Percentiles rank a stretch among this genome's conserved stretches.
Evolutionary conservation across 352 stramenopile genomes (phyloP).

Genomic region (Pythium chondricola): DNA sequence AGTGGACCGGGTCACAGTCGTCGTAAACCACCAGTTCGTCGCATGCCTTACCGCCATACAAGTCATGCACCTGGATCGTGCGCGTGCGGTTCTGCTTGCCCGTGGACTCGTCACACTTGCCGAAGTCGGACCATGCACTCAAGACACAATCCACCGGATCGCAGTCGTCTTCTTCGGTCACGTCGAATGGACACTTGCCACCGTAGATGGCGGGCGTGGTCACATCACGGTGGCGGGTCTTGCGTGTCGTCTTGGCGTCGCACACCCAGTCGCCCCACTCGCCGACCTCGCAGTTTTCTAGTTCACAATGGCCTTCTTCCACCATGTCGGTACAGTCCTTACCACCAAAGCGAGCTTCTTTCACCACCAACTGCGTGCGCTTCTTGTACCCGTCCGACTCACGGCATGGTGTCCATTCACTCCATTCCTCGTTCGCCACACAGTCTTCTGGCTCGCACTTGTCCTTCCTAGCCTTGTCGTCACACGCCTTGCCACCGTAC

Average conservation of each 20-base stretch:
- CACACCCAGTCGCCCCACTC: slow-evolving; percentile 11
- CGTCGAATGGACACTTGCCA: slow-evolving; percentile 5
- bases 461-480: neutral
- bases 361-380: slow-evolving; percentile 20
- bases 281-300: slow-evolving; percentile 5
- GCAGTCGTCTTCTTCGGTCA: neutral
- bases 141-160: slow-evolving; percentile 6
- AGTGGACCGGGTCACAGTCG: slow-evolving; percentile 39
- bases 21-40: slow-evolving; percentile 23
- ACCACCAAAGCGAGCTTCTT: slow-evolving; percentile 25
- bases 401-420: slow-evolving; percentile 1
- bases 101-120: slow-evolving; percentile 5
- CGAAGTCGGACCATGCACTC: neutral
- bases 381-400: slow-evolving; percentile 4
- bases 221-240: slow-evolving; percentile 3
- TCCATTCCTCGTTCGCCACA: neutral
- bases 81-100: slow-evolving; percentile 30
- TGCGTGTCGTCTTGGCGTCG: slow-evolving; percentile 1
- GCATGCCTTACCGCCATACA: slow-evolving; percentile 32
- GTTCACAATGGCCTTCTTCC: slow-evolving; percentile 27
- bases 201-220: neutral
- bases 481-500: neutral
- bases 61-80: slow-evolving; percentile 14
- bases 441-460: slow-evolving; percentile 5
- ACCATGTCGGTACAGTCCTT: slow-evolving; percentile 27